Evolutionary conservation across 192 early-diverging fungal genomes (phyloP), one percentile per base, ranked within the genome.

Genomic region (Coemansia sp.): DNA sequence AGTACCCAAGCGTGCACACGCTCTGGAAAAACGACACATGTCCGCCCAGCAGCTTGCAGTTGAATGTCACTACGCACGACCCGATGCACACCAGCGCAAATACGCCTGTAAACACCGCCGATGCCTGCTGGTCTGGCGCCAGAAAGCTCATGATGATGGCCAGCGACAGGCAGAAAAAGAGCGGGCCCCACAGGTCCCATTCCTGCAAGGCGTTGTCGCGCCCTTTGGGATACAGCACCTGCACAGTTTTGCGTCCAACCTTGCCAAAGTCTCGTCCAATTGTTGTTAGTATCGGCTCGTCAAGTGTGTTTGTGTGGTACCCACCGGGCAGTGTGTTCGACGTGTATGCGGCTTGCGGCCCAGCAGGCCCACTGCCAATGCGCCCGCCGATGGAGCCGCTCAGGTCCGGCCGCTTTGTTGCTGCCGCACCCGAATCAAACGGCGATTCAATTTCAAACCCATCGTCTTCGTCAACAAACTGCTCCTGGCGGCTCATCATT

Each of bases 181-280:
- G 82, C 29, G 96, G 96, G 21, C 96, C 96, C 96, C 96, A 98
- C 9, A 95, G 81, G 76, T 96, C 94, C 95, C 94, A 93, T 73
- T 75, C 62, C 51, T 69, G 62, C 10, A 81, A 59, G 14, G 73
- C 67, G 39, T 79, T 69, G 49, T 77, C 69, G 60, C 72, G 71
- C 54, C 70, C 64, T 39, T 74, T 71, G 41, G 78, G 72, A 19
- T 82, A 69, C 17, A 79, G 72, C 10, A 82, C 75, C 55, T 74
- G 66, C 25, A 67, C 24, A 12, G 81, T 65, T 52, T 70, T 73
- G 61, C 62, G 69, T 2, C 69, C 65, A 2, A 82, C 67, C 41
- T 64, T 82, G 54, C 70, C 75, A 65, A 77, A 67, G 56, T 74
- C 73, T 15, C 70, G 65, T 83, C 93, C 92, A 58, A 97, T 90